phyloP scores from a whole-genome alignment of 164 flowering plant genomes.

The Akebia trifoliata region DNA sequence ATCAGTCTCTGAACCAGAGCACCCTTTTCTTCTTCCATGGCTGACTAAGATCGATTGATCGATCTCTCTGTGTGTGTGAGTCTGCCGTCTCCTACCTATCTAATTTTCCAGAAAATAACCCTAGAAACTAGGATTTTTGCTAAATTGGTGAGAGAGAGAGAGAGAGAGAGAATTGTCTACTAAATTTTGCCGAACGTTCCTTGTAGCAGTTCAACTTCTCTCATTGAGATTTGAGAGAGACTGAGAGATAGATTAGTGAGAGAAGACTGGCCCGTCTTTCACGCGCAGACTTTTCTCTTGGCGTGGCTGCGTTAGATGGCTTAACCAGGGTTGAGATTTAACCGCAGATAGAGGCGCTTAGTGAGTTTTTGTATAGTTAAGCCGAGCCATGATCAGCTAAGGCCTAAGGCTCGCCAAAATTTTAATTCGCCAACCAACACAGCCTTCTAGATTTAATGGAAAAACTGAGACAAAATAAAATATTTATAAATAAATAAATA shows the following conservation, averaged over 20 bases:
- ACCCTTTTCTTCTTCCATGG: constrained; percentile 29
- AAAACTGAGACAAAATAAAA: too few relatives aligned
- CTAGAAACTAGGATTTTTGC: not conserved
- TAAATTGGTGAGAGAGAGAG: not conserved
- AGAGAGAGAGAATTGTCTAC: not conserved
- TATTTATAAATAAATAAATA: too few relatives aligned
- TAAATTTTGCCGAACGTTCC: constrained; percentile 4
- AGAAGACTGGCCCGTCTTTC: constrained; percentile 2
- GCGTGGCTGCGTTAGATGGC: not conserved
- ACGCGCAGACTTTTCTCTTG: constrained; percentile 17
- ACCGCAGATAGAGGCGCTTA: too few relatives aligned
- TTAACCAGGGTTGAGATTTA: constrained; percentile 6
- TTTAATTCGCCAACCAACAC: too few relatives aligned
- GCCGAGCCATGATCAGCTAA: too few relatives aligned
- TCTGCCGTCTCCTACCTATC: too few relatives aligned
- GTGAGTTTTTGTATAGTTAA: too few relatives aligned
- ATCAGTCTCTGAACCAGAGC: constrained; percentile 41
- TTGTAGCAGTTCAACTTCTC: constrained; percentile 5
- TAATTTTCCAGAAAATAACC: not conserved
- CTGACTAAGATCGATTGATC: too few relatives aligned
- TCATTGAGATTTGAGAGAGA: not conserved
- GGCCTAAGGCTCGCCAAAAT: too few relatives aligned
- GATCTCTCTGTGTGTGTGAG: not conserved
- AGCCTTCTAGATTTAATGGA: too few relatives aligned
- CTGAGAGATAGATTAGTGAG: too few relatives aligned